Conservation (phyloP, 2,329 filamentous ascomycete genomes). For the Canariomyces notabilis region DNA sequence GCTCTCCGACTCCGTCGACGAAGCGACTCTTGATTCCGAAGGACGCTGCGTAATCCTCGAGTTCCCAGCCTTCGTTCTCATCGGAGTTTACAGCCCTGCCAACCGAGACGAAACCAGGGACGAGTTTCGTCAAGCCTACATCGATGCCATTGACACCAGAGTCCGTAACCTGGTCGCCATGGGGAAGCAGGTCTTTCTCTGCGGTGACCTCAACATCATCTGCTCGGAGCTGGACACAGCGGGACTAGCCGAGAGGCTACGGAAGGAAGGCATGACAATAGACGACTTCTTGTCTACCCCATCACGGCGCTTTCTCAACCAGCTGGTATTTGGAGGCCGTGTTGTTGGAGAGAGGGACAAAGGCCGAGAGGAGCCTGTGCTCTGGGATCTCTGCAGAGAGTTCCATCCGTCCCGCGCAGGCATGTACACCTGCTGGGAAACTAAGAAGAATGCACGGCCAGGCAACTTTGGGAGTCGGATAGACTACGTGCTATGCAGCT, state of each 20-base stretch:
- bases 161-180: conserved; percentile 75
- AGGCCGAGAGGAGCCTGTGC: conserved; percentile 62
- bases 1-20: conserved; percentile 59
- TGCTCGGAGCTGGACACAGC: conserved; percentile 66
- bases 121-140: conserved; percentile 75
- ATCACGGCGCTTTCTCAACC: conserved; percentile 75
- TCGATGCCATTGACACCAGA: conserved; percentile 73
- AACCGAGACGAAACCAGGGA: conserved; percentile 79
- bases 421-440: conserved; percentile 99
- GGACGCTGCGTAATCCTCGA: conserved; percentile 87
- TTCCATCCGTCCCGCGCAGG: conserved; percentile 75
- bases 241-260: conserved; percentile 64
- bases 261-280: conserved; percentile 61
- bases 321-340: conserved; percentile 69
- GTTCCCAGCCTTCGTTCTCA: conserved; percentile 88
- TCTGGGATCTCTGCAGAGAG: conserved; percentile 78
- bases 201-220: conserved; percentile 83
- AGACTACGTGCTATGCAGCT: conserved; percentile 84
- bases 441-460: conserved; percentile 89
- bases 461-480: conserved; percentile 91
- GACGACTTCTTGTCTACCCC: conserved; percentile 70
- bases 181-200: conserved; percentile 80
- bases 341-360: conserved; percentile 63
- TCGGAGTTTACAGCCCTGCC: conserved; percentile 89
- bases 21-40: conserved; percentile 75